Conservation (phyloP, 169 alveolate species). For the Eimeria nieschulzi region DNA sequence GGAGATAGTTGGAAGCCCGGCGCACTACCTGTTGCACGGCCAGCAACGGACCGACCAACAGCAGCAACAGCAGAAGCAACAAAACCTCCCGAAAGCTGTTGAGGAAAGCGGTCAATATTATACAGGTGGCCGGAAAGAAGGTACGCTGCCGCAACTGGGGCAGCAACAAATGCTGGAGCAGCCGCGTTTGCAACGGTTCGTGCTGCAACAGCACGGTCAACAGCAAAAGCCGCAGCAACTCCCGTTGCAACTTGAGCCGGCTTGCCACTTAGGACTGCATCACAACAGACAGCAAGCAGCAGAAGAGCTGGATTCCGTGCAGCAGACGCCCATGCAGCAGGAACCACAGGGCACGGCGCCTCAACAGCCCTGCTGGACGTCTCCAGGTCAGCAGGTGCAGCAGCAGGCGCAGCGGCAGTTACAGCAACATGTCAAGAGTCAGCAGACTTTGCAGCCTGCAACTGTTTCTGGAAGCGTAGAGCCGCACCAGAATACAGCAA, state of each 20-base stretch:
- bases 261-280: background rate
- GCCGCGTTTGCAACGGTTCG: background rate
- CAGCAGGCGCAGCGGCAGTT: background rate
- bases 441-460: background rate
- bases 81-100: background rate
- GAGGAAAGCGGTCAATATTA: background rate
- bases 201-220: background rate
- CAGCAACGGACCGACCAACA: background rate
- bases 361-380: background rate
- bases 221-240: background rate
- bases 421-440: background rate
- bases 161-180: background rate
- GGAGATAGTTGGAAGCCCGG: background rate
- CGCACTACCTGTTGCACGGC: background rate
- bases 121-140: background rate
- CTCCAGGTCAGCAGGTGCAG: background rate
- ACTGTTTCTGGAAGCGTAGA: background rate
- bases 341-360: background rate
- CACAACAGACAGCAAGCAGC: background rate
- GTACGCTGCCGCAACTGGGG: background rate
- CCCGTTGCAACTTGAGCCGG: background rate
- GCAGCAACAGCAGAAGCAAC: constrained; percentile 8
- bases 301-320: background rate
- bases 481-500: background rate
- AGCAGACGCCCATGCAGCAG: background rate